These are phyloP conservation scores for Durusdinium trenchii DNA, from an alignment of 73 alveolate species.

Conservation along the genomic window DNA sequence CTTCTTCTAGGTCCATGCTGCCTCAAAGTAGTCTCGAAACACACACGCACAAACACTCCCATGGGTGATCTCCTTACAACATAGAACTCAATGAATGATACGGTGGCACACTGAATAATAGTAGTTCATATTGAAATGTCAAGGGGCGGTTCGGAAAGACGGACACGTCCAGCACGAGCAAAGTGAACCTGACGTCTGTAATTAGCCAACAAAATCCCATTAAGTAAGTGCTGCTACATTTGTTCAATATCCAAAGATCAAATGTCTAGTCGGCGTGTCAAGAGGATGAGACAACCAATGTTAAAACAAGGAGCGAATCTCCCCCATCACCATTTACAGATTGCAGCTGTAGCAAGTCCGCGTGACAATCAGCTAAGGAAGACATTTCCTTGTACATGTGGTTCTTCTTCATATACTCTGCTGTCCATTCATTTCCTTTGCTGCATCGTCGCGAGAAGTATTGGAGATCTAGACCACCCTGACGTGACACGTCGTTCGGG, in stretches of 20 bases:
- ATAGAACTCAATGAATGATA: too few species aligned
- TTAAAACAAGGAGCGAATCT: not conserved
- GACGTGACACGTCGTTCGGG: too few species aligned
- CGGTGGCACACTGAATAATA: not conserved
- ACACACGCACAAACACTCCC: too few species aligned
- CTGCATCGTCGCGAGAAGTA: conserved; percentile 4
- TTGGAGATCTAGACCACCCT: conserved; percentile 16
- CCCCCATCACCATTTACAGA: not conserved
- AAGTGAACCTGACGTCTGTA: not conserved
- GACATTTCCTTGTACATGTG: not conserved
- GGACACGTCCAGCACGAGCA: not conserved
- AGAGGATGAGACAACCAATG: not conserved
- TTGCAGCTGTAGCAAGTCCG: not conserved
- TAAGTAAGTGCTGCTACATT: not conserved
- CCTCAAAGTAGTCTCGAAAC: too few species aligned
- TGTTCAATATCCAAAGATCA: not conserved
- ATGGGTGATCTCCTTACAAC: too few species aligned
- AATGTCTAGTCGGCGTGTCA: not conserved
- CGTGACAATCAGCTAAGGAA: not conserved
- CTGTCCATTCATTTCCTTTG: not conserved
- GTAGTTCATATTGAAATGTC: not conserved
- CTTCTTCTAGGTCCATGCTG: not conserved
- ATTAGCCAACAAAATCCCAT: too few species aligned
- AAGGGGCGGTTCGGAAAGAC: not conserved
- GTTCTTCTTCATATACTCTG: not conserved